Evolutionary conservation across 768 basidiomycete genomes (phyloP).

Genomic region (Floccularia luteovirens): DNA sequence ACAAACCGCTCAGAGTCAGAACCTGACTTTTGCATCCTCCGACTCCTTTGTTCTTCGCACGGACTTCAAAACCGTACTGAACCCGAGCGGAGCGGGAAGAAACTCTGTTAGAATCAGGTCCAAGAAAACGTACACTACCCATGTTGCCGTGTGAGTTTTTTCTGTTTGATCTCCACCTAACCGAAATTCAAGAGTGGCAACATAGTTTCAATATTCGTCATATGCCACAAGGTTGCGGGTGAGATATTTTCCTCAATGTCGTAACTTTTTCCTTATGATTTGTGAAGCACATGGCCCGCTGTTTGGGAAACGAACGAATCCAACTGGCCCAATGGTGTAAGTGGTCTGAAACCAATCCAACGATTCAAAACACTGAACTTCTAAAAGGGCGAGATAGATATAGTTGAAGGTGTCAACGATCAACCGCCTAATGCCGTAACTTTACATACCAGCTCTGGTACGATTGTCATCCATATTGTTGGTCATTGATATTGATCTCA

Average conservation of each 20-base stretch:
- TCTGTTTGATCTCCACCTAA: no score
- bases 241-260: neutral
- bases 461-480: constrained; percentile 36
- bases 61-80: constrained; percentile 37
- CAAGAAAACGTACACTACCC: constrained; percentile 41
- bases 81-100: constrained; percentile 39
- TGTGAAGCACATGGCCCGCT: constrained; percentile 37
- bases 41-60: constrained; percentile 46
- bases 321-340: constrained; percentile 40
- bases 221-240: constrained; percentile 30
- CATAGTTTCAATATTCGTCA: constrained; percentile 27
- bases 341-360: constrained; percentile 3
- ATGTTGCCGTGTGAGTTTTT: constrained; percentile 43
- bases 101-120: constrained; percentile 47
- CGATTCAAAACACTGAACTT: constrained; percentile 14
- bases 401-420: constrained; percentile 34
- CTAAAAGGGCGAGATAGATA: constrained; percentile 32
- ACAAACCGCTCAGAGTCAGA: constrained; percentile 31
- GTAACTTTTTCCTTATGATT: neutral
- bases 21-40: constrained; percentile 43
- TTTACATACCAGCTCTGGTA: constrained; percentile 32
- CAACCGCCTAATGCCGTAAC: constrained; percentile 26
- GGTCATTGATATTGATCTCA: constrained; percentile 13
- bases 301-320: constrained; percentile 45
- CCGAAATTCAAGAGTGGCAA: neutral